Conservation (phyloP, 208 protist species). For the Trypanosoma conorhini region DNA sequence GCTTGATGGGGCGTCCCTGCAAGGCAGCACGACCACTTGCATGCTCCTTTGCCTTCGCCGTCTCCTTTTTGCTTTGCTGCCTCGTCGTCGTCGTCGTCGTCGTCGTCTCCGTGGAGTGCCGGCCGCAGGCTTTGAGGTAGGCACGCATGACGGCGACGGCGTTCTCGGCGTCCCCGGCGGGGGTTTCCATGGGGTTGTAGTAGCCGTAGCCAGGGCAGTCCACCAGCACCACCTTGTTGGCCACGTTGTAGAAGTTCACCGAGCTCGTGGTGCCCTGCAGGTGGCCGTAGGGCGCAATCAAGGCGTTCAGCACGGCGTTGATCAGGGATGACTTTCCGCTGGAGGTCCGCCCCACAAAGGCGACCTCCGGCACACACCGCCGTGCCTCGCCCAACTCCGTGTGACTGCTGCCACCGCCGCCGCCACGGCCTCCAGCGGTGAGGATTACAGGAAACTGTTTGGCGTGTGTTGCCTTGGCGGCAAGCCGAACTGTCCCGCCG, state of each 20-base stretch:
- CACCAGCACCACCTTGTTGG: constrained; percentile 62
- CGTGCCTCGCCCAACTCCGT: constrained; percentile 15
- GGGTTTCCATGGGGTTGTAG: constrained; percentile 72
- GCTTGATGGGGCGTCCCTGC: constrained; percentile 56
- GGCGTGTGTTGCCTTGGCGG: constrained; percentile 51
- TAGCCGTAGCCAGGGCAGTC: constrained; percentile 90
- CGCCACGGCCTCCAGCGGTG: neutral
- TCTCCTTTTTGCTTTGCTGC: neutral
- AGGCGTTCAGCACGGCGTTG: constrained; percentile 87
- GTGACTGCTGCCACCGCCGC: neutral
- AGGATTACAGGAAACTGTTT: constrained; percentile 66
- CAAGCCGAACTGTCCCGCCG: constrained; percentile 59
- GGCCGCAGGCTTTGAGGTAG: constrained; percentile 43
- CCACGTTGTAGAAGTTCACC: constrained; percentile 82
- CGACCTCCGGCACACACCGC: constrained; percentile 70
- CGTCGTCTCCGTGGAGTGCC: neutral
- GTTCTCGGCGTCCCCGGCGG: constrained; percentile 64
- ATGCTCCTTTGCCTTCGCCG: neutral
- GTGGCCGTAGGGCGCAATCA: constrained; percentile 79
- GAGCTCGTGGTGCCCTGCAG: constrained; percentile 80
- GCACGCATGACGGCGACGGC: constrained; percentile 69
- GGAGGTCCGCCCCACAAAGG: constrained; percentile 86
- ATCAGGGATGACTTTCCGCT: constrained; percentile 87
- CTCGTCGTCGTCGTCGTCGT: no score
- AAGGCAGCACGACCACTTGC: neutral